Conservation (phyloP, 108 stramenopile species). For the Conticribra weissflogii region DNA sequence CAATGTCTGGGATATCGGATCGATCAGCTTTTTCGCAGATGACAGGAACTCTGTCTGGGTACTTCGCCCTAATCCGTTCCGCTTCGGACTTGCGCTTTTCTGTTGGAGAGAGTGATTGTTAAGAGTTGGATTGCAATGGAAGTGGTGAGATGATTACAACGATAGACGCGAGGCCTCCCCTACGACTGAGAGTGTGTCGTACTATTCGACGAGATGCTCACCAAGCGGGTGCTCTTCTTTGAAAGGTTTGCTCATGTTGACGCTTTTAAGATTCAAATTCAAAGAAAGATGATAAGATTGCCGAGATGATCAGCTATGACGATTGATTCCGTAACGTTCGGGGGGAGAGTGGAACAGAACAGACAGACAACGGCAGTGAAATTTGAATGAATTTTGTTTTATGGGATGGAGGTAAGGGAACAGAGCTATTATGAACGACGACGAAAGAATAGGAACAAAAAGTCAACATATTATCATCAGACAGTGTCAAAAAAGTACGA, state of each 20-base stretch:
- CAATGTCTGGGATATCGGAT: slow-evolving; percentile 98
- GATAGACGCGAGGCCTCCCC: not conserved
- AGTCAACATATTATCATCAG: too few relatives aligned
- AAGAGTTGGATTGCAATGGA: not conserved
- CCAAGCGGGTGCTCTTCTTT: slow-evolving; percentile 89
- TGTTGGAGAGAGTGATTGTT: slow-evolving; percentile 1
- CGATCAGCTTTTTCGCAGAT: slow-evolving; percentile 98
- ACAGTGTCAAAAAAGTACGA: too few relatives aligned
- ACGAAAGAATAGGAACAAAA: too few relatives aligned
- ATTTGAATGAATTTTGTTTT: too few relatives aligned
- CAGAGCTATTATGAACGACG: too few relatives aligned
- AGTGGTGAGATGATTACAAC: not conserved
- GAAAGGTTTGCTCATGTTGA: slow-evolving; percentile 84
- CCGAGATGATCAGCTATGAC: too few relatives aligned
- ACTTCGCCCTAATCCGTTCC: slow-evolving; percentile 93
- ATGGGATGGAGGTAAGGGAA: too few relatives aligned
- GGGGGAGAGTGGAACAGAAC: too few relatives aligned
- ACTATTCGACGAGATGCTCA: slow-evolving; percentile 21
- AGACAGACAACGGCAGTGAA: too few relatives aligned
- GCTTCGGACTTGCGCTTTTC: slow-evolving; percentile 88
- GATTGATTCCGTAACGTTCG: too few relatives aligned
- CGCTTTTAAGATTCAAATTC: not conserved
- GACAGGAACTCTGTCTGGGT: slow-evolving; percentile 98
- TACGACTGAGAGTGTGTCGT: not conserved
- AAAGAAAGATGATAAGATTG: not conserved